Percentiles rank a stretch among this genome's conserved stretches.
Evolutionary conservation across 2,329 filamentous ascomycete species (phyloP).

Genomic region (Malbranchea zuffiana): DNA sequence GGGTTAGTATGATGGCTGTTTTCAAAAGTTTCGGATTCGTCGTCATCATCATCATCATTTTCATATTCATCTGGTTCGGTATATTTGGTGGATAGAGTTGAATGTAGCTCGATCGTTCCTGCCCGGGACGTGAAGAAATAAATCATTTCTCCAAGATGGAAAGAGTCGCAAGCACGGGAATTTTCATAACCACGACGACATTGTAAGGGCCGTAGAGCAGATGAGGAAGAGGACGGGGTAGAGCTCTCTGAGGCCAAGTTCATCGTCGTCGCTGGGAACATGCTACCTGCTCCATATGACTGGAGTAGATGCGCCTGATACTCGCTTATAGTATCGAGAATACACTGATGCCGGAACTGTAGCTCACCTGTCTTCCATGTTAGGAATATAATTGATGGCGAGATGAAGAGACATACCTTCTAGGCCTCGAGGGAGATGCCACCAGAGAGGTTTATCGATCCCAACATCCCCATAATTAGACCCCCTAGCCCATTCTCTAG

Average conservation of each 20-base stretch:
- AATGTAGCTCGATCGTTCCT: slow-evolving; percentile 34
- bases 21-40: slow-evolving; percentile 2
- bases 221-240: slow-evolving; percentile 9
- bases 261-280: slow-evolving; percentile 14
- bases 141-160: slow-evolving; percentile 36
- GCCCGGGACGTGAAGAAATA: slow-evolving; percentile 34
- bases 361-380: slow-evolving; percentile 28
- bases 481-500: slow-evolving; percentile 27
- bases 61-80: slow-evolving; percentile 13
- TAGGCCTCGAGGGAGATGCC: slow-evolving; percentile 27
- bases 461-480: slow-evolving; percentile 16
- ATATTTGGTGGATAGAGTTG: slow-evolving; percentile 28
- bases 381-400: slow-evolving; percentile 2
- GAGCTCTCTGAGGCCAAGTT: too few species aligned
- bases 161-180: slow-evolving; percentile 34
- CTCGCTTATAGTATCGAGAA: slow-evolving; percentile 34
- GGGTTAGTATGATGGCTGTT: slow-evolving; percentile 6
- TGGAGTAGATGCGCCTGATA: slow-evolving; percentile 34
- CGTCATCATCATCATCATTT: slow-evolving; percentile 13
- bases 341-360: slow-evolving; percentile 31
- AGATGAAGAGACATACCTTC: slow-evolving; percentile 27
- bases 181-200: slow-evolving; percentile 34
- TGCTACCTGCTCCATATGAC: slow-evolving; percentile 30
- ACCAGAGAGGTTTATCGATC: slow-evolving; percentile 24
- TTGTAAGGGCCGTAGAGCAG: slow-evolving; percentile 21